Conservation (phyloP, 1,139 yeast species). For the Suhomyces maxii region DNA sequence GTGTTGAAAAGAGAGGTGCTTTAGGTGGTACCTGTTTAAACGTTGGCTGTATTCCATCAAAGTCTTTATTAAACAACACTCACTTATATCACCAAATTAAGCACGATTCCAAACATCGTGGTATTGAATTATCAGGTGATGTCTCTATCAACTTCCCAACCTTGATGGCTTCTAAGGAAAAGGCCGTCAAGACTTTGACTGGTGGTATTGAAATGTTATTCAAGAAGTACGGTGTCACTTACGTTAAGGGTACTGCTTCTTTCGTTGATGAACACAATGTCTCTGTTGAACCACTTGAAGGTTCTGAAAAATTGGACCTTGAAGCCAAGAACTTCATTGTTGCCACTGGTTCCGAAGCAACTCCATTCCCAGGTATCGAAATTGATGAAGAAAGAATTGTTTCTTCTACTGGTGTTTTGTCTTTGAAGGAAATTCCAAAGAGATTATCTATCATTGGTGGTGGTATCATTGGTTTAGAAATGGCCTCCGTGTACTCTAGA, state of each 20-base stretch:
- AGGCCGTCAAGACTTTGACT: conserved; percentile 84
- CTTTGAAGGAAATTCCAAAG: conserved; percentile 88
- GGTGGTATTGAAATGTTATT: conserved; percentile 92
- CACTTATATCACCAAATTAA: conserved; percentile 87
- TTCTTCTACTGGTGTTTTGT: conserved; percentile 88
- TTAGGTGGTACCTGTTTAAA: conserved; percentile 98
- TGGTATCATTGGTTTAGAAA: conserved; percentile 98
- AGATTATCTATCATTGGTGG: conserved; percentile 94
- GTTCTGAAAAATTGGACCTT: conserved; percentile 60
- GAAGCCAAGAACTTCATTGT: conserved; percentile 86
- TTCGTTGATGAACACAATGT: conserved; percentile 79
- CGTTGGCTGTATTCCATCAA: conserved; percentile 98
- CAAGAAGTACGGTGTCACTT: conserved; percentile 93
- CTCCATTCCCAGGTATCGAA: conserved; percentile 98
- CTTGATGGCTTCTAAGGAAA: conserved; percentile 91
- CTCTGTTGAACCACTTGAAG: conserved; percentile 84
- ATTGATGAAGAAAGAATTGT: conserved; percentile 98
- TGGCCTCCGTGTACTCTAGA: conserved; percentile 98
- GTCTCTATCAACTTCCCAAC: conserved; percentile 72
- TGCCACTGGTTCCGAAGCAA: conserved; percentile 98
- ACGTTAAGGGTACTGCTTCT: conserved; percentile 91
- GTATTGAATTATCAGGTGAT: conserved; percentile 78
- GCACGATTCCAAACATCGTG: conserved; percentile 83
- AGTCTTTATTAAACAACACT: conserved; percentile 91
- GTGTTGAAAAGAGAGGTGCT: conserved; percentile 93